phyloP scores from a whole-genome alignment of 2,329 filamentous ascomycete genomes.

The Macrophomina phaseolina region DNA sequence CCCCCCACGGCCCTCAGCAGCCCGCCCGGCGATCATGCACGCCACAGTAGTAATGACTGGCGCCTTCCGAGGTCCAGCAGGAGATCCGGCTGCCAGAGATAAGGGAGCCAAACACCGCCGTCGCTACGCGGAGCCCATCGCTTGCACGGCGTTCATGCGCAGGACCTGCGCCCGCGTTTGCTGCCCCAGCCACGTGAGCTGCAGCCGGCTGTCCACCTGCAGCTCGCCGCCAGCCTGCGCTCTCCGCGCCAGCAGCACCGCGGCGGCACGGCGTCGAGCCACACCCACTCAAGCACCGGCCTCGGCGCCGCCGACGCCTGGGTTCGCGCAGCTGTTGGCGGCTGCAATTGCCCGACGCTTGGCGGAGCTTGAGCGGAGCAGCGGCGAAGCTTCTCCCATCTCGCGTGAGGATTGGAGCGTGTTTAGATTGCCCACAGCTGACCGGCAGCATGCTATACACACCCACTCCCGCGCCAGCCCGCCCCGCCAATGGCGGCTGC shows the following conservation, averaged over 20 bases:
- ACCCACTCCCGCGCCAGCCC: conserved; percentile 11
- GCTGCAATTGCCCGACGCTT: conserved; percentile 6
- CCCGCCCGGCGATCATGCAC: conserved; percentile 23
- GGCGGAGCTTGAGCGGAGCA: conserved; percentile 20
- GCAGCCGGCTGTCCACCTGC: conserved; percentile 11
- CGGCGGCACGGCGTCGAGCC: not conserved
- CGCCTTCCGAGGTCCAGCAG: conserved; percentile 24
- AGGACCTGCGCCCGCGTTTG: conserved; percentile 9
- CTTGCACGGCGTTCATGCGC: conserved; percentile 22
- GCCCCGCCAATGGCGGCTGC: not conserved
- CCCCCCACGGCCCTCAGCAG: conserved; percentile 10
- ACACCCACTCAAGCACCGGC: not conserved
- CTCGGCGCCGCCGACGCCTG: not conserved
- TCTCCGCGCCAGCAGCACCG: not conserved
- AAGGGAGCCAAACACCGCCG: not conserved
- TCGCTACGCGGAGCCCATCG: conserved; percentile 15
- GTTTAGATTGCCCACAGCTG: not conserved
- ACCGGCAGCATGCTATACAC: not conserved
- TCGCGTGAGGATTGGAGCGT: not conserved
- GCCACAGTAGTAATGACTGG: conserved; percentile 21
- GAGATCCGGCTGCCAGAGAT: conserved; percentile 15
- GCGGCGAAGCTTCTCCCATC: conserved; percentile 9
- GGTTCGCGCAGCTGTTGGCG: not conserved
- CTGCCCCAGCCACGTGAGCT: conserved; percentile 9
- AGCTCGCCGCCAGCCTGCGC: not conserved